Evolutionary conservation across 2,329 filamentous ascomycete species (phyloP).

Genomic region (Phaeosphaeria sp.): DNA sequence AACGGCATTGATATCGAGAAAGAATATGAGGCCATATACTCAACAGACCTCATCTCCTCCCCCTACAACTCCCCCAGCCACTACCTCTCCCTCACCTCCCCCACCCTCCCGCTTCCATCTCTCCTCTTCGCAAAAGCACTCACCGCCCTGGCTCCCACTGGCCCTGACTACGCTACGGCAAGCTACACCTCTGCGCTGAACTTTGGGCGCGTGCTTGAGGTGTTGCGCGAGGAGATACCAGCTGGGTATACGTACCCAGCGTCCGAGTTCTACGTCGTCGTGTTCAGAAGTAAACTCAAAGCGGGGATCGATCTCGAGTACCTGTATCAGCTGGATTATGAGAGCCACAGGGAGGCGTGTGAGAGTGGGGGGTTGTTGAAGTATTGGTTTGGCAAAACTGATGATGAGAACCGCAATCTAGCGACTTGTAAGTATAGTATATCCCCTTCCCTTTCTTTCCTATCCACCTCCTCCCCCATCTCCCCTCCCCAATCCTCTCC

Average conservation of each 20-base stretch:
- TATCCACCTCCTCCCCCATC: no score
- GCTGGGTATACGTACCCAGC: constrained; percentile 62
- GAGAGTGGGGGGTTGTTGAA: constrained; percentile 83
- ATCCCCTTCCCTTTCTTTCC: neutral
- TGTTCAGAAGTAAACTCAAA: constrained; percentile 78
- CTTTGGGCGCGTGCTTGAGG: constrained; percentile 69
- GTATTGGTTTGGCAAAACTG: constrained; percentile 87
- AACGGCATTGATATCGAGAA: no score
- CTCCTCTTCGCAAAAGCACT: constrained; percentile 76
- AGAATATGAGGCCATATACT: constrained; percentile 13
- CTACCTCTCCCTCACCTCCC: constrained; percentile 77
- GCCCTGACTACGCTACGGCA: constrained; percentile 77
- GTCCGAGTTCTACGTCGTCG: constrained; percentile 80
- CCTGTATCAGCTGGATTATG: constrained; percentile 76
- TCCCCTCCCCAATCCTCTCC: no score
- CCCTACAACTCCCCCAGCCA: constrained; percentile 77
- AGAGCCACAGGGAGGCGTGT: constrained; percentile 80
- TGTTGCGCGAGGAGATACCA: constrained; percentile 61
- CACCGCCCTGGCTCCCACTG: constrained; percentile 66
- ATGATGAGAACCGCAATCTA: constrained; percentile 75
- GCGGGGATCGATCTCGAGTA: constrained; percentile 70
- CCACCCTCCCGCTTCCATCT: constrained; percentile 69
- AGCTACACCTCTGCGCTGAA: constrained; percentile 79
- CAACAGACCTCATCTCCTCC: constrained; percentile 67
- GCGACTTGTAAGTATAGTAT: constrained; percentile 67